Evolutionary conservation across 179 eudicot species (phyloP), one percentile per base, ranked within the genome.

Genomic region (Silene vulgaris): DNA sequence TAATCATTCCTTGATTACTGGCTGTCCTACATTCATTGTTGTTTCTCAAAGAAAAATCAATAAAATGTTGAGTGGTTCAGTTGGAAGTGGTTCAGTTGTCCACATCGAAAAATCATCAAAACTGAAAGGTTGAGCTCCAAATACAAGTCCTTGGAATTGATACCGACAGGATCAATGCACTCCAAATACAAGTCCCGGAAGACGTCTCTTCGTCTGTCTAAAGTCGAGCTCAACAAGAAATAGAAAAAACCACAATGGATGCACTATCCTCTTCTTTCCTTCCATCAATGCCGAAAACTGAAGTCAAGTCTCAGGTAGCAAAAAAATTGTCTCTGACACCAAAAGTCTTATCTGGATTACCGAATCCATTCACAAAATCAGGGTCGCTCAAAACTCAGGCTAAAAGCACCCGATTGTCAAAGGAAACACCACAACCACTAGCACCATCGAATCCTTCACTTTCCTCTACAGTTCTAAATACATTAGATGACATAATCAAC

Each of bases 191-290:
- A 28, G 30, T 28, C 30, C 30, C 2, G 30, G 30, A 32, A 32
- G 37, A 32, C 37, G 37, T 32, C 5, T 32, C 37, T 32, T 32
- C 3, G 4, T 32, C 5, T 32, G 37, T 32, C 4, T 32, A 32
- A 76, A 0, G 90, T 32, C 6, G 28, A 0, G 5, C n/a, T 32
- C 5, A 30, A 29, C 32, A 56, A 57, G 19, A 50, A 66, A 20
- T 35, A 32, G 8, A 1, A 8, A 59, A 48, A 9, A 20, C 45
- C 40, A 65, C 1, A 59, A 88, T 88, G 90, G 85, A 86, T 29
- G 65, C 86, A 20, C 76, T 81, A 57, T 84, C 85, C n/a, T 84
- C 85, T 73, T 82, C 89, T 59, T 86, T 86, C 23, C 68, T 79
- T 68, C 67, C 87, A 61, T 16, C 87, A 30, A 73, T 70, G 17